Percentiles rank a stretch among this genome's conserved stretches.
Conservation (phyloP, 208 protist genomes). For the Crithidia acanthocephali region DNA sequence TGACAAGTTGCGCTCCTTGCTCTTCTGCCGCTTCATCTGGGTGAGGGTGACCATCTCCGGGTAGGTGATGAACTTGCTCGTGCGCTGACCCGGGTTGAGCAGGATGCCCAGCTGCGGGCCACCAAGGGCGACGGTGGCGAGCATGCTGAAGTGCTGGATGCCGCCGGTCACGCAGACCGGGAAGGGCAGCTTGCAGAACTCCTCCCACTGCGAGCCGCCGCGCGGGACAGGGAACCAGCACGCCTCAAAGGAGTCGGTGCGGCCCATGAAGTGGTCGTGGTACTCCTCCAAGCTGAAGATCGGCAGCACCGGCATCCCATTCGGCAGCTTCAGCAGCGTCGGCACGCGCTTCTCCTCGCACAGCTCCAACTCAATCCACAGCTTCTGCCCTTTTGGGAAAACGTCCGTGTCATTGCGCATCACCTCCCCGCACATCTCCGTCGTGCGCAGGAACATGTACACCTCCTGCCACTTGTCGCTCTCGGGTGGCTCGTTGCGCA, state of each 20-base stretch:
- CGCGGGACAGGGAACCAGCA: constrained; percentile 90
- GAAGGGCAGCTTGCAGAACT: constrained; percentile 82
- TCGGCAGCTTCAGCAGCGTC: constrained; percentile 69
- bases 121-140: constrained; percentile 74
- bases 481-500: constrained; percentile 55
- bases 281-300: constrained; percentile 92
- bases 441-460: constrained; percentile 89
- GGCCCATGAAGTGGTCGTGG: constrained; percentile 79
- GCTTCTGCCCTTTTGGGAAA: constrained; percentile 78
- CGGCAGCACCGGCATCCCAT: constrained; percentile 85
- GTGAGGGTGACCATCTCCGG: constrained; percentile 86
- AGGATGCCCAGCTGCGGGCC: constrained; percentile 47
- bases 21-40: constrained; percentile 42
- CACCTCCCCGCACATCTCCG: constrained; percentile 86
- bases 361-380: constrained; percentile 86
- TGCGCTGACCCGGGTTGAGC: constrained; percentile 81
- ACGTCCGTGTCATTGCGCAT: constrained; percentile 53
- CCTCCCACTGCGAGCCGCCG: constrained; percentile 75
- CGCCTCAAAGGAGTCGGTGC: constrained; percentile 70
- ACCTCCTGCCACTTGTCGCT: constrained; percentile 79
- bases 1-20: constrained; percentile 44
- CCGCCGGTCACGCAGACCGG: constrained; percentile 75
- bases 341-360: constrained; percentile 86
- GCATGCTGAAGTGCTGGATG: constrained; percentile 69
- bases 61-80: constrained; percentile 91